These are phyloP conservation scores for Plasmodium blacklocki DNA, from an alignment of 169 alveolate genomes.

Conservation along the genomic window DNA sequence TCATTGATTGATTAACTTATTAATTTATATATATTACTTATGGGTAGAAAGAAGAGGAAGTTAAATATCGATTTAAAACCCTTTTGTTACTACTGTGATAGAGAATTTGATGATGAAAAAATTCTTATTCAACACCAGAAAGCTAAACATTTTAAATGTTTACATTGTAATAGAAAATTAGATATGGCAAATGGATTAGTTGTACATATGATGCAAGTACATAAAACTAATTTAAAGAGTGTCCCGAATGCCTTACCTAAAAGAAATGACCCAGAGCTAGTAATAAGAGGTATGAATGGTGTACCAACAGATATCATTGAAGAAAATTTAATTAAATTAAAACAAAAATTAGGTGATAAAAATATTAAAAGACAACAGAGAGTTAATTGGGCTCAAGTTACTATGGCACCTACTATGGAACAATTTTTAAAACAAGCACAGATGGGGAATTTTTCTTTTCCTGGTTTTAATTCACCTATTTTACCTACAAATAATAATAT, in stretches of 20 bases:
- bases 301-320: slow-evolving; percentile 93
- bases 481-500: slow-evolving; percentile 28
- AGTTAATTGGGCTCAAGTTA: slow-evolving; percentile 88
- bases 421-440: slow-evolving; percentile 81
- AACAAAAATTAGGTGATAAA: slow-evolving; percentile 83
- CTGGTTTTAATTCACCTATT: slow-evolving; percentile 72
- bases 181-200: slow-evolving; percentile 95
- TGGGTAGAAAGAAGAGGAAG: slow-evolving; percentile 96
- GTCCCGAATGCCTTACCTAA: slow-evolving; percentile 98
- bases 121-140: slow-evolving; percentile 97
- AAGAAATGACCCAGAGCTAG: slow-evolving; percentile 94
- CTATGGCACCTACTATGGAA: slow-evolving; percentile 85
- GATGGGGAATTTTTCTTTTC: slow-evolving; percentile 71
- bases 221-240: slow-evolving; percentile 89
- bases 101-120: slow-evolving; percentile 97
- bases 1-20: not conserved
- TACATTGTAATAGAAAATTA: slow-evolving; percentile 94
- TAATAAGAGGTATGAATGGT: slow-evolving; percentile 98
- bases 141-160: slow-evolving; percentile 97
- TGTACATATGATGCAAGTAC: slow-evolving; percentile 95
- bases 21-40: slow-evolving; percentile 6
- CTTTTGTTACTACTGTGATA: slow-evolving; percentile 97
- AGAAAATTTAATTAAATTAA: slow-evolving; percentile 85
- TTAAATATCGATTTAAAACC: slow-evolving; percentile 93
- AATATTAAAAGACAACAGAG: slow-evolving; percentile 86